phyloP scores from a whole-genome alignment of 164 flowering plant genomes.

The Chimonanthus salicifolius region DNA sequence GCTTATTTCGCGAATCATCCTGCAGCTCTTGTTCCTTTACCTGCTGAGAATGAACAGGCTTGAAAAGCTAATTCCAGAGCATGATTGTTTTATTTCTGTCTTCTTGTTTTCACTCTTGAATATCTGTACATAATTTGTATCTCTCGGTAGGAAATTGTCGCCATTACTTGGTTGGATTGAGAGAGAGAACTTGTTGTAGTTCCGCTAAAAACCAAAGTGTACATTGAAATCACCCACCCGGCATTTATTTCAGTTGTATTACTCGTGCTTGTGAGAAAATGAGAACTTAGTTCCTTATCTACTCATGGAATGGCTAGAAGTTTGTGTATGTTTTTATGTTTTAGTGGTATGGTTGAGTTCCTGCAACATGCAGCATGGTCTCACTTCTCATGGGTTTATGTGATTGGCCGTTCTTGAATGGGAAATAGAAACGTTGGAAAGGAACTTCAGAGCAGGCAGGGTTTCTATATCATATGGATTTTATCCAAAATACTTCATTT shows the following conservation, averaged over 20 bases:
- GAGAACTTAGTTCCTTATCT: neutral
- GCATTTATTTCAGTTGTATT: neutral
- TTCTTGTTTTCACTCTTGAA: neutral
- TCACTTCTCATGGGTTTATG: neutral
- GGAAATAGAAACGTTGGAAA: too few relatives aligned
- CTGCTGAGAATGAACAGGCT: conserved; percentile 19
- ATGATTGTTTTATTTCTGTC: neutral
- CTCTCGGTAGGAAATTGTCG: neutral
- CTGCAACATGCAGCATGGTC: neutral
- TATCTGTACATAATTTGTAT: conserved; percentile 2
- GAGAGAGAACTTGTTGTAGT: conserved; percentile 7
- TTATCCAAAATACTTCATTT: too few relatives aligned
- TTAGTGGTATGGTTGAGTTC: neutral
- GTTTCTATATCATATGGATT: too few relatives aligned
- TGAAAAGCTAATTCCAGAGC: neutral
- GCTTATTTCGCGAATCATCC: conserved; percentile 25
- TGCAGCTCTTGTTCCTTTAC: conserved; percentile 21
- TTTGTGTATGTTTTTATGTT: neutral
- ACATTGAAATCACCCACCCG: conserved; percentile 2
- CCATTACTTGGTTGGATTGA: conserved; percentile 7
- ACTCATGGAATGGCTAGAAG: neutral
- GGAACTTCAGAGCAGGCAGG: too few relatives aligned
- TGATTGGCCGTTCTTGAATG: neutral
- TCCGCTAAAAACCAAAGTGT: neutral
- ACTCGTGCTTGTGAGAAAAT: neutral